These are phyloP conservation scores for Blastobotrys indianensis DNA, from an alignment of 1,139 yeast species.

Conservation along the genomic window DNA sequence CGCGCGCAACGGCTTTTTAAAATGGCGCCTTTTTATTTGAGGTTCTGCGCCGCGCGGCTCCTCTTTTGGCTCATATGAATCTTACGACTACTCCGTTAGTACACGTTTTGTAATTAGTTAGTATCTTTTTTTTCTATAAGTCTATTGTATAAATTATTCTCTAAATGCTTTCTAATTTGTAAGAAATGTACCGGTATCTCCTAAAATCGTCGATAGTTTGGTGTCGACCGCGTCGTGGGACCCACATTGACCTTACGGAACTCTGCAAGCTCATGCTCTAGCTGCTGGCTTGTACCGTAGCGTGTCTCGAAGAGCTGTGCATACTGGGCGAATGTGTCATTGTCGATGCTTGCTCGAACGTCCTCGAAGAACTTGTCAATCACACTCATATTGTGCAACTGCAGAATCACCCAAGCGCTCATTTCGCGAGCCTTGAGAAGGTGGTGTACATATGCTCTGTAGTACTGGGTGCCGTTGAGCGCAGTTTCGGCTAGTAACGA, in stretches of 20 bases:
- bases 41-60: no score
- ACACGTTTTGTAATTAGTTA: no score
- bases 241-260: background rate
- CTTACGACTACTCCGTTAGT: no score
- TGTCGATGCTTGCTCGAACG: conserved; percentile 28
- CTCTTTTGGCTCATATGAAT: no score
- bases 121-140: no score
- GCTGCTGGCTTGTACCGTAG: conserved; percentile 24
- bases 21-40: no score
- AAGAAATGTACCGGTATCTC: no score
- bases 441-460: conserved; percentile 39
- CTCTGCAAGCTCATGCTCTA: background rate
- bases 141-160: no score
- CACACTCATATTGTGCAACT: conserved; percentile 35
- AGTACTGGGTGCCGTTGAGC: conserved; percentile 24
- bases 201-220: no score
- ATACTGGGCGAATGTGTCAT: conserved; percentile 30
- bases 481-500: conserved; percentile 20
- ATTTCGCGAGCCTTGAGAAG: conserved; percentile 38
- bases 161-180: no score
- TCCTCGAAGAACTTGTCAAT: conserved; percentile 30
- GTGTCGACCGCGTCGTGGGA: background rate
- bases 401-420: conserved; percentile 39
- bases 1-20: no score
- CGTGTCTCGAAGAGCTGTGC: conserved; percentile 21